Base-by-base conservation (phyloP, 768 basidiomycete species). In the Boletales sp. region DNA sequence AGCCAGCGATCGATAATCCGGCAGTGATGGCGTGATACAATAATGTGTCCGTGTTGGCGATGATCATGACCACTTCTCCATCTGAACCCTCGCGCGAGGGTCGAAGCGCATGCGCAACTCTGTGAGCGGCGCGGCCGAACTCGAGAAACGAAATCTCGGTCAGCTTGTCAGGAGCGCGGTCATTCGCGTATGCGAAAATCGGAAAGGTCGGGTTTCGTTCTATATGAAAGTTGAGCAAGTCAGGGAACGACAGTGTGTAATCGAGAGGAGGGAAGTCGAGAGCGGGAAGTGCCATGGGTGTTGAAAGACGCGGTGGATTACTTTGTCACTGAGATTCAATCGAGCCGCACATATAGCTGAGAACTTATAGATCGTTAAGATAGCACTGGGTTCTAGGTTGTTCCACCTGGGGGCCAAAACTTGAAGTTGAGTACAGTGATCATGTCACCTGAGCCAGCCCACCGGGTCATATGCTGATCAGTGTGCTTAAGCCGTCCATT, bases 1-100 rank as follows among this genome's bases (percentile, higher is more conserved):
- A 69, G 17, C 74, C 76, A 7, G 75, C 74, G 9, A 71, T 59
- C 2, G 74, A 60, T 39, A 77, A 65, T 8, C 74, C 73, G 0
- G 39, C 31, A 5, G 68, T 59, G 12, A 64, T 45, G 4, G 69
- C 63, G 39, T 72, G 68, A 40, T 73, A 64, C 13, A 69, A 58
- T 15, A 72, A 42, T 2, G 65, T 66, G 37, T 77, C 75, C 0
- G 51, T 56, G 6, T 63, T 62, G 4, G 57, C 64, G 0, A 67
- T 53, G 14, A 67, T 8, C 43, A 59, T 56, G 1, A 66, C 56
- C 5, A 64, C 46, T 4, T 66, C 52, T 6, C 45, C 53, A 4
- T 56, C 66, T 10, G 35, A 14, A 27, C 57, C 61, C 41, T 44
- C 27, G 8, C 70, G 67, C 7, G 53, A 57, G 13, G 74, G 74